Percentiles rank a stretch among this genome's conserved stretches.
These are phyloP conservation scores for Microbotryum violaceum DNA, from an alignment of 1,284 basidiomycete species.

Conservation along the genomic window DNA sequence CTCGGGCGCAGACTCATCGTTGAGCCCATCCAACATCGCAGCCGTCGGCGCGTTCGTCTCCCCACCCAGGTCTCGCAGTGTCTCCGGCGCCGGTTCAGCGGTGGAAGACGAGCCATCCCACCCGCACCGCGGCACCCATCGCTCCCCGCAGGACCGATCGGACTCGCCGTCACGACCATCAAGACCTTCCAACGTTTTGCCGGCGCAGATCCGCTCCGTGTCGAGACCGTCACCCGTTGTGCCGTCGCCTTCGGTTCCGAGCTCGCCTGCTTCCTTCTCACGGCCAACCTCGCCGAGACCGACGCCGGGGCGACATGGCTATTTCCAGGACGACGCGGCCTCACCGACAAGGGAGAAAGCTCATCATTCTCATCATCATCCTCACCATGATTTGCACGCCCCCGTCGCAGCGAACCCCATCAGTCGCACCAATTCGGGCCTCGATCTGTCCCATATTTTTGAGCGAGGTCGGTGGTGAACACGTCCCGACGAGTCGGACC, in stretches of 20 bases:
- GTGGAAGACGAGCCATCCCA: too few relatives aligned
- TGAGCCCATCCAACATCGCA: too few relatives aligned
- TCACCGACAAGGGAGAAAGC: background rate
- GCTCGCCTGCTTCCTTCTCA: conserved; percentile 4
- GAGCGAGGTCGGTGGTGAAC: conserved; percentile 26
- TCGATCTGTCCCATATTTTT: conserved; percentile 31
- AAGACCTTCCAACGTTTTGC: background rate
- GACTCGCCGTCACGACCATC: background rate
- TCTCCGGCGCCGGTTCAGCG: too few relatives aligned
- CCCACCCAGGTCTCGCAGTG: too few relatives aligned
- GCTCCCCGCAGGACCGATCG: background rate
- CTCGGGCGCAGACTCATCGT: too few relatives aligned
- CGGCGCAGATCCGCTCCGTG: background rate
- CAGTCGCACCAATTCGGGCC: conserved; percentile 1
- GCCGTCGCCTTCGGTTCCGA: conserved; percentile 3
- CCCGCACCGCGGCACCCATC: too few relatives aligned
- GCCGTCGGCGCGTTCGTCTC: too few relatives aligned
- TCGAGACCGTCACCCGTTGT: conserved; percentile 3
- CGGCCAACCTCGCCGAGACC: conserved; percentile 4
- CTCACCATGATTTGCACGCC: background rate
- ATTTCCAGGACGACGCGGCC: background rate
- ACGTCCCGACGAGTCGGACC: background rate
- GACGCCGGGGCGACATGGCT: background rate
- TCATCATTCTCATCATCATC: background rate
- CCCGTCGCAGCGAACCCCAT: background rate